Conservation (phyloP, 768 basidiomycete species). For the Collybia nuda region DNA sequence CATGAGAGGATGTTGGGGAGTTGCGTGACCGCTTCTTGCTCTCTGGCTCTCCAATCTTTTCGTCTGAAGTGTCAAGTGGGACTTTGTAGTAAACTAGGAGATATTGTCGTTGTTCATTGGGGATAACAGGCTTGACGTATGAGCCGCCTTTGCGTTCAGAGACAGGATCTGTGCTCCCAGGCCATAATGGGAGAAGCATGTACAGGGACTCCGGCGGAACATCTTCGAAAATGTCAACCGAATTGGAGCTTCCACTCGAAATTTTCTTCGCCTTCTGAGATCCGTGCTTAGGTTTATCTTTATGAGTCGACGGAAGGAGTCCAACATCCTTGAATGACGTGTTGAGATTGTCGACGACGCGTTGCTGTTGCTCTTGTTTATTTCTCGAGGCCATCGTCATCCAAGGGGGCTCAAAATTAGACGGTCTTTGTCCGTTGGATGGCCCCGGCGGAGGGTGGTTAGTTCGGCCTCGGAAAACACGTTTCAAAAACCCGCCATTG, state of each 20-base stretch:
- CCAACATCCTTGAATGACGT: constrained; percentile 82
- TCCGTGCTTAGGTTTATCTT: constrained; percentile 21
- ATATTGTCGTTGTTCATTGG: constrained; percentile 60
- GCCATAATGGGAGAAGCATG: constrained; percentile 88
- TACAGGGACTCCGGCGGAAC: constrained; percentile 71
- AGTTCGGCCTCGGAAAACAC: constrained; percentile 18
- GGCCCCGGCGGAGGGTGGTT: constrained; percentile 13
- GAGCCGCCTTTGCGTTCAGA: constrained; percentile 24
- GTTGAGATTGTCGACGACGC: constrained; percentile 67
- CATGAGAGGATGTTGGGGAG: constrained; percentile 36
- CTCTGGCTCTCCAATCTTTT: constrained; percentile 21
- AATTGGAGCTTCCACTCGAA: constrained; percentile 18
- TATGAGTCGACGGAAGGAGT: constrained; percentile 57
- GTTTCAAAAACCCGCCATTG: constrained; percentile 20
- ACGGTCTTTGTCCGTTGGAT: constrained; percentile 22
- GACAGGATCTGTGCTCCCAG: constrained; percentile 62
- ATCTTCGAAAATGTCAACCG: constrained; percentile 53
- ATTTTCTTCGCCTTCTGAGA: constrained; percentile 28
- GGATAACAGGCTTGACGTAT: constrained; percentile 34
- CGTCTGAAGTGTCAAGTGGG: constrained; percentile 9
- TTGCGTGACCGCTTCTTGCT: constrained; percentile 44
- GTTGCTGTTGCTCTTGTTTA: constrained; percentile 66
- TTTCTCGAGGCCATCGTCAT: constrained; percentile 61
- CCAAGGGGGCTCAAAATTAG: constrained; percentile 53
- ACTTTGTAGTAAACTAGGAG: constrained; percentile 78